Base-by-base conservation (phyloP, 805 yeast genomes). In the Teunomyces lycoperdinae region DNA sequence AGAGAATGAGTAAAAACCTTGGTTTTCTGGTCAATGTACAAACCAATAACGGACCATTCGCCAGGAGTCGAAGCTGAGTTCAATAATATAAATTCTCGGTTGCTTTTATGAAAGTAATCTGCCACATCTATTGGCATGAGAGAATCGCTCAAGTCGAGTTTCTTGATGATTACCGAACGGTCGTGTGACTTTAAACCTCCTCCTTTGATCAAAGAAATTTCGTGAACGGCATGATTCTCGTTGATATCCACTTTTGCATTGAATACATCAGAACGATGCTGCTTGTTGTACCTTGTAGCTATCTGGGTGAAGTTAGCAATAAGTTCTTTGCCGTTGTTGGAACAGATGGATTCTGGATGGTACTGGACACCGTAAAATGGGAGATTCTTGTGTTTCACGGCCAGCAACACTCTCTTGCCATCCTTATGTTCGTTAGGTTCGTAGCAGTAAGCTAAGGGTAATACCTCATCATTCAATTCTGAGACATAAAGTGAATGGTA, bases 361-460 rank as follows among this genome's bases (percentile, higher is more conserved):
- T 91, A 95, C 60, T 94, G 99, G 2, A 94, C 97, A 0, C 96
- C 99, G 63, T 74, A 92, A 70, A 86, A 87, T 0, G 97, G 97
- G 16, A 69, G 66, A 0, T 32, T 14, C 0, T 43, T 54, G 58
- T 88, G 91, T 58, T 70, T 77, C 0, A 78, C 94, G 0, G 96
- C 96, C 99, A 94, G 94, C 28, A 89, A 61, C 4, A 86, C 67
- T 34, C 60, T 58, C 4, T 45, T 47, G 2, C 48, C 49, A 11
- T 57, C 59, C 3, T 71, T 72, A 4, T 32, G 14, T 3, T 45
- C 50, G 9, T 70, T 61, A 11, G 61, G 73, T 44, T 74, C 79
- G n/a, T 53, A 33, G 33, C 91, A 79, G 51, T 69, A 68, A 0
- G 94, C 95, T 46, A 89, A 67, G 0, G 91, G 86, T 2, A 71